Conservation (phyloP, 495 filamentous ascomycete species). For the Penicillium riverlandense region DNA sequence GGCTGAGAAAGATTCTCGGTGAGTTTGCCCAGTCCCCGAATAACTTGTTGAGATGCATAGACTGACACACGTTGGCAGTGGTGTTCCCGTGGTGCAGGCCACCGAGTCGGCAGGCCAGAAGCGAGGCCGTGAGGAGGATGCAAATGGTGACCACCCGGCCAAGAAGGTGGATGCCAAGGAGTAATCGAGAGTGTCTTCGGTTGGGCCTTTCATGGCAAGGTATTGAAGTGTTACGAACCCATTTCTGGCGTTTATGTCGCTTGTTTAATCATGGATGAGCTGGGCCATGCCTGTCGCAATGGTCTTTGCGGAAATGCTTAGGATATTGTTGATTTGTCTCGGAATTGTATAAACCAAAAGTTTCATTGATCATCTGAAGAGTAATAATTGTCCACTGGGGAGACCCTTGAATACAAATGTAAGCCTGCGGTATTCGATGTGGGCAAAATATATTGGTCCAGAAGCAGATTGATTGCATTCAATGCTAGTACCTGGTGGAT, state of each 20-base stretch:
- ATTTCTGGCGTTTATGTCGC: constrained; percentile 15
- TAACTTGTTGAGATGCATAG: constrained; percentile 2
- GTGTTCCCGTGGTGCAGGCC: constrained; percentile 41
- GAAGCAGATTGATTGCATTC: too few relatives aligned
- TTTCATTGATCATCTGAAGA: too few relatives aligned
- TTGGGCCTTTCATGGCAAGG: constrained; percentile 10
- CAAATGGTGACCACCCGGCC: constrained; percentile 30
- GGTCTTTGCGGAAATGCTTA: too few relatives aligned
- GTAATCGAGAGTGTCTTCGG: constrained; percentile 14
- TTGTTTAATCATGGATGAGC: not conserved
- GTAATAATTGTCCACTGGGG: too few relatives aligned
- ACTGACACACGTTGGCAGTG: constrained; percentile 15
- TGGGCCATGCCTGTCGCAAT: too few relatives aligned
- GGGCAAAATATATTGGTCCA: too few relatives aligned
- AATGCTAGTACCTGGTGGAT: too few relatives aligned
- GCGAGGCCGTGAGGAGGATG: constrained; percentile 39
- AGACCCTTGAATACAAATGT: too few relatives aligned
- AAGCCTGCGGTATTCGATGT: too few relatives aligned
- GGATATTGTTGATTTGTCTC: too few relatives aligned
- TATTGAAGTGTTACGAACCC: constrained; percentile 18
- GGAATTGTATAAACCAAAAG: too few relatives aligned
- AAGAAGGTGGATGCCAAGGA: constrained; percentile 47
- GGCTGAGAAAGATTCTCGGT: constrained; percentile 41
- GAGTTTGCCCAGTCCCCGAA: constrained; percentile 3
- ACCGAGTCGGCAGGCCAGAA: constrained; percentile 35